These are phyloP conservation scores for Acaromyces ingoldii DNA, from an alignment of 1,284 basidiomycete genomes.

Conservation along the genomic window DNA sequence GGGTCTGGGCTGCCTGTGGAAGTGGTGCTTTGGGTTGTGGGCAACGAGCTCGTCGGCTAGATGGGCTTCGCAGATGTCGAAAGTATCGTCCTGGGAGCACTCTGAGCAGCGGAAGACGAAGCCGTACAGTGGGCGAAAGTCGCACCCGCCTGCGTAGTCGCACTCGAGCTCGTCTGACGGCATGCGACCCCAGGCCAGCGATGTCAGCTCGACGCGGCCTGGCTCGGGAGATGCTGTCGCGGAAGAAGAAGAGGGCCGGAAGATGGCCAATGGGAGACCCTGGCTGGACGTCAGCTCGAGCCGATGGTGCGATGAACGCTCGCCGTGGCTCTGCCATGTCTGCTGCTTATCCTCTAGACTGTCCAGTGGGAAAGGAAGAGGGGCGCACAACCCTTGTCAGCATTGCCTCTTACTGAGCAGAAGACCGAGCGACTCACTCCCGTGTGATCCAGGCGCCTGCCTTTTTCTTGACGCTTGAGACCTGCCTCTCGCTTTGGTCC, in stretches of 20 bases:
- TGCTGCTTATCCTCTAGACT: not conserved
- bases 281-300: not conserved
- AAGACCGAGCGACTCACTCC: not conserved
- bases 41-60: not conserved
- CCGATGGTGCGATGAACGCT: not conserved
- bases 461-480: not conserved
- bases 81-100: slow-evolving; percentile 1
- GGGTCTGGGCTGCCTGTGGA: not conserved
- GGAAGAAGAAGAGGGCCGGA: too few relatives aligned
- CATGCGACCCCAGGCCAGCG: slow-evolving; percentile 9
- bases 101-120: slow-evolving; percentile 8
- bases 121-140: not conserved
- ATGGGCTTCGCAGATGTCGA: slow-evolving; percentile 9
- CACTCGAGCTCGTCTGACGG: slow-evolving; percentile 4
- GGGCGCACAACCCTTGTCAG: too few relatives aligned
- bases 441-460: not conserved
- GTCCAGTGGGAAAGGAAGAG: too few relatives aligned
- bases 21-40: slow-evolving; percentile 4
- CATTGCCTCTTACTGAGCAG: too few relatives aligned
- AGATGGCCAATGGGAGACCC: not conserved
- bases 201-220: slow-evolving; percentile 5
- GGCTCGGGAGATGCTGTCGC: too few relatives aligned
- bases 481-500: too few relatives aligned
- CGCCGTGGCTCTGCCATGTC: not conserved
- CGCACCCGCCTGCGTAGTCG: not conserved